Conservation (phyloP, 2,329 filamentous ascomycete genomes). For the Leptographium wingfieldii region DNA sequence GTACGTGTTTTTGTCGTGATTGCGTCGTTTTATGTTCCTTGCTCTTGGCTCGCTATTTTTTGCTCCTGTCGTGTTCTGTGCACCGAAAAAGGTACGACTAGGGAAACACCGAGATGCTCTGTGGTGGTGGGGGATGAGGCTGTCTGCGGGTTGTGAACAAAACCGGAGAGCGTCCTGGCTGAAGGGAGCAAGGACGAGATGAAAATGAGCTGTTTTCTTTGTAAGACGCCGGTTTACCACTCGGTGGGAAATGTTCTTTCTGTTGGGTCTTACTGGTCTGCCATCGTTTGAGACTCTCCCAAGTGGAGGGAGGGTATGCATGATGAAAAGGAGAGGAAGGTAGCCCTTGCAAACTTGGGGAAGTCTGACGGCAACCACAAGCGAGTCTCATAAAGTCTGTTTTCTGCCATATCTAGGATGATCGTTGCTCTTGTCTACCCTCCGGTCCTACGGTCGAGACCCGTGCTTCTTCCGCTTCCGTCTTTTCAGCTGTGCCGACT, state of each 20-base stretch:
- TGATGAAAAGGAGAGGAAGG: background rate
- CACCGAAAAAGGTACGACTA: background rate
- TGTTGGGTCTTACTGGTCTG: too few species aligned
- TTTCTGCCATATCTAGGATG: background rate
- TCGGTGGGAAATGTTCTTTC: too few species aligned
- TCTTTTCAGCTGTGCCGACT: background rate
- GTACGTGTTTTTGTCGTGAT: background rate
- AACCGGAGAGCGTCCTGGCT: background rate
- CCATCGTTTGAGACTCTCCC: too few species aligned
- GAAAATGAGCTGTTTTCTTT: background rate
- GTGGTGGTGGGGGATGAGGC: background rate
- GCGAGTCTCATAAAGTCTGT: background rate
- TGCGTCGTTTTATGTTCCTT: background rate
- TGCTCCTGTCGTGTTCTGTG: background rate
- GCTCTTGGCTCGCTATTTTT: constrained; percentile 1
- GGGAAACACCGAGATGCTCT: background rate
- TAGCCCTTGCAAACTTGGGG: background rate
- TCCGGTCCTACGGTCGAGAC: background rate
- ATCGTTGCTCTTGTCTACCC: background rate
- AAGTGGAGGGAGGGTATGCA: background rate
- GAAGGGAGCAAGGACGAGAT: background rate
- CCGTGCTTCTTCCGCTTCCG: background rate
- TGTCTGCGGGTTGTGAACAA: too few species aligned
- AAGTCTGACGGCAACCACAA: background rate
- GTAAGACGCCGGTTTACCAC: too few species aligned